Conservation (phyloP, 805 yeast species). For the Wickerhamomyces strasburgensis region DNA sequence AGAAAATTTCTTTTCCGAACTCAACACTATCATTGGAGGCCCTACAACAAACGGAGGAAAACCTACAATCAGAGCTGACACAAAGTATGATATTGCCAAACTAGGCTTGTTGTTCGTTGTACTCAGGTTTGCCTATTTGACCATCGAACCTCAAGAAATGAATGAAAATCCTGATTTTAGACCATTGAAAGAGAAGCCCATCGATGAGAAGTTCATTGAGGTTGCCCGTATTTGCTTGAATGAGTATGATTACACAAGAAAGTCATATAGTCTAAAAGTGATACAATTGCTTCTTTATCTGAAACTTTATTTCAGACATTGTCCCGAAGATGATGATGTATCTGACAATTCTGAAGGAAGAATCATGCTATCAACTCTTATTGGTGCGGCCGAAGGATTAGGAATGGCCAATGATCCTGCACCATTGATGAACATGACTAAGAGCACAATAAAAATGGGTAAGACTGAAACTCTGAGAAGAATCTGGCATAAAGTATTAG, state of each 20-base stretch:
- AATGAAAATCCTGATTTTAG: conserved; percentile 9
- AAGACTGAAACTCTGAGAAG: conserved; percentile 22
- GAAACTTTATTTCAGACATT: conserved; percentile 42
- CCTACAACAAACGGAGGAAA: conserved; percentile 3
- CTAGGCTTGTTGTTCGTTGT: conserved; percentile 20
- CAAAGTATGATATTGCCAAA: conserved; percentile 21
- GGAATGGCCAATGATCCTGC: conserved; percentile 57
- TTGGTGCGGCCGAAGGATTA: conserved; percentile 49
- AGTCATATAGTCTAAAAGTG: conserved; percentile 40
- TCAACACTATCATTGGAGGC: conserved; percentile 12
- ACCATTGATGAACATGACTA: conserved; percentile 12
- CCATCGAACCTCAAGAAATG: conserved; percentile 15
- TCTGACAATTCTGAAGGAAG: conserved; percentile 45
- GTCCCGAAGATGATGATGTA: conserved; percentile 56
- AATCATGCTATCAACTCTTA: conserved; percentile 40
- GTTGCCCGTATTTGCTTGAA: conserved; percentile 36
- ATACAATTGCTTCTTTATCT: conserved; percentile 48
- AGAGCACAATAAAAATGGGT: conserved; percentile 7
- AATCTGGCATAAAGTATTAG: conserved; percentile 23
- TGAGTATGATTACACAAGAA: conserved; percentile 43
- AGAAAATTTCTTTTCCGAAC: conserved; percentile 16
- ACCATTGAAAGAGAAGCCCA: conserved; percentile 8
- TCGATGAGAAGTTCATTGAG: conserved; percentile 8
- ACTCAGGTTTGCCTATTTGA: conserved; percentile 19
- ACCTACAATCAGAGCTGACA: conserved; percentile 5